Base-by-base conservation (phyloP, 164 flowering plant genomes). In the Kingdonia uniflora region DNA sequence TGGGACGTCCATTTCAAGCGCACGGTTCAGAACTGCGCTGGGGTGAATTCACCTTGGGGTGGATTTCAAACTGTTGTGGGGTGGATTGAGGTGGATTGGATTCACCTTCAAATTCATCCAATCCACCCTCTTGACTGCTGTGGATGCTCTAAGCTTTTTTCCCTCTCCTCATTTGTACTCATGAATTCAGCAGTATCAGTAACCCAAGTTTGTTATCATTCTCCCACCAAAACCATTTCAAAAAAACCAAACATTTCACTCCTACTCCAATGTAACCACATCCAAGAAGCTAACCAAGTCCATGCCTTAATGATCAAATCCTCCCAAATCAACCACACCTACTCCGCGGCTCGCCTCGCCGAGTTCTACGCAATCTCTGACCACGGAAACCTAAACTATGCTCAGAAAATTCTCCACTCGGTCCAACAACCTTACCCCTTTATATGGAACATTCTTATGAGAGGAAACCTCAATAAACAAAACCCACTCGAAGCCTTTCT, bases 331-430 rank as follows among this genome's bases (percentile, higher is more conserved):
- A 21, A 29, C 13, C 26, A 54, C 47, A 41, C 57, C 38, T 41
- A 54, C 48, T 54, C 57, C 5, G 37, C 57, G 11, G 42, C 38
- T 37, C 35, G 57, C 13, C 57, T 54, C 10, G 38, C 57, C 1
- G 57, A 54, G 15, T 54, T 54, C 16, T 54, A 54, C 48, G 19
- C 57, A 11, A 38, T 40, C n/a, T 53, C 56, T 3, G 38, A 54
- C 22, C 37, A 42, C 23, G 57, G 57, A n/a, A 41, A 20, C 48
- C 57, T 54, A 7, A 42, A 16, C 11, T 54, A 42, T 11, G 48
- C 48, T 1, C n/a, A 54, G 21, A 54, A 42, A 16, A n/a, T 54
- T 6, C 57, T 54, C 14, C 15, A 17, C 17, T 54, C 47, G 2
- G 38, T 54, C 21, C 48, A 41, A 23, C 21, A 42, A 24, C 57